Conservation (phyloP, 495 filamentous ascomycete species). For the Penicillium lividum region DNA sequence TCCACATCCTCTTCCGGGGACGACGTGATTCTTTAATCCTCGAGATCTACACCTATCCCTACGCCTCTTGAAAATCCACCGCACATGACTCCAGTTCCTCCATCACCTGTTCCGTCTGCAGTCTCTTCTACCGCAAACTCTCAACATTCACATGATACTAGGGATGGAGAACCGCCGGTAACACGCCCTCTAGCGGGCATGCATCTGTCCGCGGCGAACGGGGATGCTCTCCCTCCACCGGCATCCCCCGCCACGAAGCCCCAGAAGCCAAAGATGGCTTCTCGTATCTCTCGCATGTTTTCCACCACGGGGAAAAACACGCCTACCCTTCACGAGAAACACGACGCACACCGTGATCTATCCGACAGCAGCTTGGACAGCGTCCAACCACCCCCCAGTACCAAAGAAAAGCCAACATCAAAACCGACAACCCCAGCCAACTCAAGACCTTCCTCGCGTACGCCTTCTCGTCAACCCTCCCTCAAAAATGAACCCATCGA, state of each 20-base stretch:
- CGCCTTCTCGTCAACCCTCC: conserved; percentile 45
- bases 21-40: conserved; percentile 14
- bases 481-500: conserved; percentile 39
- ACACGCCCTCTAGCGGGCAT: conserved; percentile 50
- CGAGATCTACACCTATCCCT: not conserved
- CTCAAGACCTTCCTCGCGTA: conserved; percentile 40
- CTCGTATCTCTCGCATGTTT: conserved; percentile 64
- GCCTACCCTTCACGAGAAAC: conserved; percentile 27
- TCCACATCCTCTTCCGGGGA: conserved; percentile 13
- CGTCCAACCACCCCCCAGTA: conserved; percentile 30
- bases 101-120: conserved; percentile 48
- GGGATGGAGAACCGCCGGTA: conserved; percentile 49
- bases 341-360: conserved; percentile 37
- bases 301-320: conserved; percentile 39
- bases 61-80: conserved; percentile 25
- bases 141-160: conserved; percentile 40
- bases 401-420: conserved; percentile 37
- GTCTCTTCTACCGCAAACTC: conserved; percentile 47
- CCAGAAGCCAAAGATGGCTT: conserved; percentile 55
- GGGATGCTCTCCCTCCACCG: conserved; percentile 32
- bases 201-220: conserved; percentile 42
- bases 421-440: conserved; percentile 34
- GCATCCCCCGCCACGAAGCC: conserved; percentile 38
- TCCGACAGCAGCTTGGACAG: conserved; percentile 47
- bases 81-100: conserved; percentile 51